A percentile compares a stretch with the other conserved stretches of the same genome.
phyloP scores from a whole-genome alignment of 768 basidiomycete species.

The Boletus sp. region DNA sequence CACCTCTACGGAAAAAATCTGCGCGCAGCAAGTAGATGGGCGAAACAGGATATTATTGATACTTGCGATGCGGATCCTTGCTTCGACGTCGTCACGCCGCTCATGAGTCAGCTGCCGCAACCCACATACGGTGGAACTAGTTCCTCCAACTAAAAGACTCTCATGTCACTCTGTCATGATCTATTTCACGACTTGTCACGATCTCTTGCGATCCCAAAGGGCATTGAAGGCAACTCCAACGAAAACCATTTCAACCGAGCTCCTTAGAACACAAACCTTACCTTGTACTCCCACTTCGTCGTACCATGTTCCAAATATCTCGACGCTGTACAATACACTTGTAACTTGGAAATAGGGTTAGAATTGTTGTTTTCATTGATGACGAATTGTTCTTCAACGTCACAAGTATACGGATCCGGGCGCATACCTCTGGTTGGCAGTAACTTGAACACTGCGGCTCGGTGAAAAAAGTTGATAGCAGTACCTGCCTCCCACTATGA shows the following conservation, averaged over 20 bases:
- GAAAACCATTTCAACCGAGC: background rate
- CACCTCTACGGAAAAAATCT: slow-evolving; percentile 13
- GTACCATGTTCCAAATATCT: background rate
- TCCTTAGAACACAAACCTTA: background rate
- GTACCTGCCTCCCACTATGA: no score
- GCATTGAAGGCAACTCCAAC: no score
- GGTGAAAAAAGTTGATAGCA: no score
- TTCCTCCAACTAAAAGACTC: background rate
- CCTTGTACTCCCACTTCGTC: background rate
- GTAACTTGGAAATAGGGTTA: background rate
- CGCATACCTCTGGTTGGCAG: no score
- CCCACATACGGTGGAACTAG: slow-evolving; percentile 14
- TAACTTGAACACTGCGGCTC: no score
- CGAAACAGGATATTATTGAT: slow-evolving; percentile 14
- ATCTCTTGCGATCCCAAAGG: background rate
- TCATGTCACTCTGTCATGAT: background rate
- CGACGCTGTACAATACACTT: background rate
- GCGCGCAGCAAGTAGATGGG: slow-evolving; percentile 20
- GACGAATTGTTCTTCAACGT: background rate
- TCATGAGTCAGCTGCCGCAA: slow-evolving; percentile 7
- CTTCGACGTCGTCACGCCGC: slow-evolving; percentile 1
- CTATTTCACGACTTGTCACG: background rate
- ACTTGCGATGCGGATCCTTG: background rate
- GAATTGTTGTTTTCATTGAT: background rate
- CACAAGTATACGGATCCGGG: background rate